Evolutionary conservation across 2,329 filamentous ascomycete species (phyloP), one percentile per base, ranked within the genome.

Genomic region (Arthroderma uncinatum): DNA sequence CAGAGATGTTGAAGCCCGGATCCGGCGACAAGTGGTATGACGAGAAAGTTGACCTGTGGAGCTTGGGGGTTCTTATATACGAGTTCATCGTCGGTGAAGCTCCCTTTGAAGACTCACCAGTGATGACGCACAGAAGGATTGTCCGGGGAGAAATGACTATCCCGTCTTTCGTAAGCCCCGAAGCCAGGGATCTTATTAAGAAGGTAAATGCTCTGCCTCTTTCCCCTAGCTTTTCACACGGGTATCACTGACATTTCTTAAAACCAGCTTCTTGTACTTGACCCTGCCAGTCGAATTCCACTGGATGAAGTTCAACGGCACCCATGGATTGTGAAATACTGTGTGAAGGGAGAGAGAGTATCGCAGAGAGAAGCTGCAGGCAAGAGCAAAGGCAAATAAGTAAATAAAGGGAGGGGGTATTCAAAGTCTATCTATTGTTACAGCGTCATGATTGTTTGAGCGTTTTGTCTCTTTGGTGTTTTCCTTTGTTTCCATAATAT

Each of bases 251-350:
- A 64, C 71, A 58, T 71, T 59, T 55, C 28, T 54, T 57, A n/a
- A n/a, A n/a, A 36, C 50, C 71, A 87, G 88, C 77, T 95, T 39
- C 82, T 98, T 44, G 89, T 96, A 19, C 80, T 97, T 57, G 90
- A 97, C 68, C 93, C 93, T 0, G 89, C 95, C 67, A 95, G 95
- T 78, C 81, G 93, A 62, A 87, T 98, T 64, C 82, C 90, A 2
- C 81, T 98, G 9, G 90, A 95, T 14, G 85, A 95, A 59, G 86
- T 97, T 37, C 85, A 92, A 71, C 79, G 80, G 55, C 93, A 97
- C 71, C 92, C 93, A 16, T 98, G 93, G 93, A 95, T 98, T 66
- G 71, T 96, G 64, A 97, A 96, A 78, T 89, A 97, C 72, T 97
- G 92, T 71, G 79, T 86, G 44, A 79, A 78, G 65, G 74, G 77